Conservation (phyloP, 371 early-diverging fungal genomes). For the Mucor mucedo region DNA sequence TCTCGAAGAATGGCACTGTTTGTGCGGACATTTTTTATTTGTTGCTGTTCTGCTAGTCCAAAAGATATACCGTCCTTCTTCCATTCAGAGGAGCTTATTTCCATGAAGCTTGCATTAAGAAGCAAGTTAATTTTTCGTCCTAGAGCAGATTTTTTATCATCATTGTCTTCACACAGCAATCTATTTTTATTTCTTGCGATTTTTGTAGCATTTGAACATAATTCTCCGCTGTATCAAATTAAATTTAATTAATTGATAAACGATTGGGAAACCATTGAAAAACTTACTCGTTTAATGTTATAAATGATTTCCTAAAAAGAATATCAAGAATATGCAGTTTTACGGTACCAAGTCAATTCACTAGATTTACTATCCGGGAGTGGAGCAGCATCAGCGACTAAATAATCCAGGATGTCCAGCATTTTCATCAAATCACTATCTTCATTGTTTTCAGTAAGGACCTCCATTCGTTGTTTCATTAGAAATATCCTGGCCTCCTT, state of each 20-base stretch:
- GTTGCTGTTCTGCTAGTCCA: background rate
- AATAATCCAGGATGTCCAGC: background rate
- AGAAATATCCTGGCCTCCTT: background rate
- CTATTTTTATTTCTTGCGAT: constrained; percentile 5
- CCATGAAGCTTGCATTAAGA: constrained; percentile 1
- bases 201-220: constrained; percentile 9
- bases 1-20: constrained; percentile 1
- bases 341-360: background rate
- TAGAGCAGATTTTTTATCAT: constrained; percentile 3
- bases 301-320: background rate
- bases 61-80: constrained; percentile 1
- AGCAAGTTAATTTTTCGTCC: constrained; percentile 8
- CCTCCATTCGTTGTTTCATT: background rate
- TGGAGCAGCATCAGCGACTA: background rate
- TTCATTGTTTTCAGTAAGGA: background rate
- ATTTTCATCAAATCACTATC: constrained; percentile 1
- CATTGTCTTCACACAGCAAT: constrained; percentile 3
- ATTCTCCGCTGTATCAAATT: too few species aligned
- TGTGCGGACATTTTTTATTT: constrained; percentile 7
- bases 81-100: constrained; percentile 10
- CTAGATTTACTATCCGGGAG: background rate
- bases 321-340: background rate
- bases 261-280: too few species aligned
- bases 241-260: too few species aligned
- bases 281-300: constrained; percentile 3